phyloP scores from a whole-genome alignment of 345 rosid species.

The Capsella bursapastoris region DNA sequence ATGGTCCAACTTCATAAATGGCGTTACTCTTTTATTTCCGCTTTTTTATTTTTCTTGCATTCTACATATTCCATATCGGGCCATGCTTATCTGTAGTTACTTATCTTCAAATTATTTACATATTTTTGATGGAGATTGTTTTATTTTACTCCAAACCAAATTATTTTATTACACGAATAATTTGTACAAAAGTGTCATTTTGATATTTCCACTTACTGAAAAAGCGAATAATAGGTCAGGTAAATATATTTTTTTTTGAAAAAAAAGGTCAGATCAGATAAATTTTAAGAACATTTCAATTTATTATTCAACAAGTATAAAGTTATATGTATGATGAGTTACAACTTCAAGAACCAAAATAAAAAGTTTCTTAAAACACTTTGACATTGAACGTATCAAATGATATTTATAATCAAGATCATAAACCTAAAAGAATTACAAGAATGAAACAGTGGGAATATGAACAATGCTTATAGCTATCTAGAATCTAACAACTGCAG shows the following conservation, averaged over 20 bases:
- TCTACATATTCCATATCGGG: conserved; percentile 26
- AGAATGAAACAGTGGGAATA: conserved; percentile 11
- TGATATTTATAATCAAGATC: neutral
- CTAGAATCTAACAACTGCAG: conserved; percentile 37
- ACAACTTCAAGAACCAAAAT: too few relatives aligned
- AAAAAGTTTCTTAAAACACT: neutral
- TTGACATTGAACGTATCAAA: neutral
- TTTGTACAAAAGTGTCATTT: neutral
- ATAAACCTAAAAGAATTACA: conserved; percentile 1
- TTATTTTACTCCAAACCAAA: neutral
- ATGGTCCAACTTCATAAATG: conserved; percentile 21
- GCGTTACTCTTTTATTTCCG: neutral
- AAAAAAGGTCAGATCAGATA: too few relatives aligned
- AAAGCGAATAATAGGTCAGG: too few relatives aligned
- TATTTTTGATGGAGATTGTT: neutral
- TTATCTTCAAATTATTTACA: conserved; percentile 12
- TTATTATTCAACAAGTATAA: too few relatives aligned
- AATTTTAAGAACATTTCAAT: too few relatives aligned
- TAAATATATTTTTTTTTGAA: too few relatives aligned
- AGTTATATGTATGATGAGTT: too few relatives aligned
- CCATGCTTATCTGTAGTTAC: conserved; percentile 30
- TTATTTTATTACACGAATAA: neutral
- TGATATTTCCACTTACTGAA: neutral
- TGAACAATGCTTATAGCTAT: conserved; percentile 29
- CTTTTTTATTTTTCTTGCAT: neutral